Conservation (phyloP, 2,329 filamentous ascomycete genomes). For the Neodidymelliopsis sp. region DNA sequence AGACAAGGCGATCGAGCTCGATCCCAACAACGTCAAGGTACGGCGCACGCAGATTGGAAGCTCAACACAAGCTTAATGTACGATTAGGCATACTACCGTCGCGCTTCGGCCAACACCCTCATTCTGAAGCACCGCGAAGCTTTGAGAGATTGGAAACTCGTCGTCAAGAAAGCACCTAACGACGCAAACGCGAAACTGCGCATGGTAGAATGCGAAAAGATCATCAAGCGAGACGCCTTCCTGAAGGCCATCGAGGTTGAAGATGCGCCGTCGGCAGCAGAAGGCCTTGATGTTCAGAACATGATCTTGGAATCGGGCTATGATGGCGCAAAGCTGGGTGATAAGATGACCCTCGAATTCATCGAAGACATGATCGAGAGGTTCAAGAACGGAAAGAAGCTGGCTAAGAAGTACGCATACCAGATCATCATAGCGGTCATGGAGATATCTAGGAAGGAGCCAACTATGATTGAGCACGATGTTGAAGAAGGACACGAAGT, state of each 20-base stretch:
- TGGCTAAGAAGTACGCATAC: constrained; percentile 96
- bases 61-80: constrained; percentile 12
- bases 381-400: constrained; percentile 88
- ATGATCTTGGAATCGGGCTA: constrained; percentile 85
- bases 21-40: constrained; percentile 89
- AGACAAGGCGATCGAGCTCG: constrained; percentile 87
- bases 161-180: constrained; percentile 82
- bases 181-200: constrained; percentile 94
- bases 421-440: constrained; percentile 92
- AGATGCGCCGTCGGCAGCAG: constrained; percentile 90
- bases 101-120: constrained; percentile 89
- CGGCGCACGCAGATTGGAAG: background rate
- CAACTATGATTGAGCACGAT: constrained; percentile 95
- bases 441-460: constrained; percentile 88
- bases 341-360: constrained; percentile 94
- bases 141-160: constrained; percentile 88
- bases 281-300: constrained; percentile 85
- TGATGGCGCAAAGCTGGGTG: constrained; percentile 79
- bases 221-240: constrained; percentile 91
- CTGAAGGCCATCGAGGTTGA: constrained; percentile 93
- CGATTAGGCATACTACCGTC: constrained; percentile 85
- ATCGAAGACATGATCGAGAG: constrained; percentile 96
- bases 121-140: constrained; percentile 90
- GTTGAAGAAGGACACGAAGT: constrained; percentile 79
- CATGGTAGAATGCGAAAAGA: constrained; percentile 90